phyloP scores from a whole-genome alignment of 2,329 filamentous ascomycete genomes.

The Ophiostoma perfectum region DNA sequence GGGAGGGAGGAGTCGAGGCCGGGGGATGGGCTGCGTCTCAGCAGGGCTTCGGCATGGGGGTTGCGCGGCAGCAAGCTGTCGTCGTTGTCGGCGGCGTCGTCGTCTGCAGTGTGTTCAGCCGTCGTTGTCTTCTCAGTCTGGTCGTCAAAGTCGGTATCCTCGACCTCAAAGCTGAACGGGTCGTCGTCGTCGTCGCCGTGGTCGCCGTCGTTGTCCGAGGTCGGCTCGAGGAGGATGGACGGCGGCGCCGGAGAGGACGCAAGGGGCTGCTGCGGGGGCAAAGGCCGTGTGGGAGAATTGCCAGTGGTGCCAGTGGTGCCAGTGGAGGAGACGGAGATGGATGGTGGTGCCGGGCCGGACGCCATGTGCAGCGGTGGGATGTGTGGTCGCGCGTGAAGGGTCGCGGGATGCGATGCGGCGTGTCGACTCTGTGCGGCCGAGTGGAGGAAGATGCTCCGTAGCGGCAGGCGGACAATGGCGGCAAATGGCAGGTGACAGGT shows the following conservation, averaged over 20 bases:
- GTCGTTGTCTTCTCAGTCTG: neutral
- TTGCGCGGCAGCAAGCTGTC: constrained; percentile 14
- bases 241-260: constrained; percentile 18
- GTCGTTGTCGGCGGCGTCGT: neutral
- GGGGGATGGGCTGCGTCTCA: constrained; percentile 25
- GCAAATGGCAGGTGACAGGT: neutral
- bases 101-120: neutral
- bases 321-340: constrained; percentile 14
- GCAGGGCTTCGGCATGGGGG: constrained; percentile 25
- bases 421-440: no score
- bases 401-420: neutral
- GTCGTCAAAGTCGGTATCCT: neutral
- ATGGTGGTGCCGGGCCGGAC: constrained; percentile 17
- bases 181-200: constrained; percentile 12
- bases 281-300: neutral
- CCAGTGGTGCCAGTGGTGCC: neutral
- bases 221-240: constrained; percentile 20
- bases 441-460: neutral
- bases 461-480: neutral
- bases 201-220: constrained; percentile 18
- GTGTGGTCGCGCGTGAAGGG: neutral
- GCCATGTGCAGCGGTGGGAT: constrained; percentile 20
- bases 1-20: neutral
- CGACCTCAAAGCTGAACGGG: constrained; percentile 20
- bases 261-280: neutral